These are phyloP conservation scores for Vitis hybrid DNA, from an alignment of 177 flowering plant species.

Conservation along the genomic window DNA sequence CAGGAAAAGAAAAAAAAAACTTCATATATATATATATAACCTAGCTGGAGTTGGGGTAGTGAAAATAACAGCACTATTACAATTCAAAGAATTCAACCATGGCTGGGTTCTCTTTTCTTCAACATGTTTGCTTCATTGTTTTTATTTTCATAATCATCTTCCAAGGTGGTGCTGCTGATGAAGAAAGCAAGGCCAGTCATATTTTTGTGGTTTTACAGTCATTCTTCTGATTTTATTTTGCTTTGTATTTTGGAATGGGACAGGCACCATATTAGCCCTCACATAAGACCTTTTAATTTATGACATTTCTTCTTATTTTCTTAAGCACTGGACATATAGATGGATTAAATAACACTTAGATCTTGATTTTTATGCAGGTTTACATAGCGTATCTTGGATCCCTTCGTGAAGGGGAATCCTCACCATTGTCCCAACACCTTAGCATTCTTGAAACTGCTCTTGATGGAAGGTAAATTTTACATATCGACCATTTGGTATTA, in stretches of 20 bases:
- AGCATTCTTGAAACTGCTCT: slow-evolving; percentile 26
- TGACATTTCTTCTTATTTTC: neutral
- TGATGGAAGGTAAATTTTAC: slow-evolving; percentile 16
- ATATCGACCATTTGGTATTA: no score
- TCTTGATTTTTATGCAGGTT: slow-evolving; percentile 9
- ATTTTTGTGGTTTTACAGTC: no score
- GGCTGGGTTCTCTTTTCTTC: no score
- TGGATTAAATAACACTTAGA: neutral
- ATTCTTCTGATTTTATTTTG: neutral
- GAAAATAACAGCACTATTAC: no score
- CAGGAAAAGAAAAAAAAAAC: no score
- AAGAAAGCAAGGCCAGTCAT: slow-evolving; percentile 16
- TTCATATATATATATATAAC: no score
- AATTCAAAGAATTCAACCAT: no score
- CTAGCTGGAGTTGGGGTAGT: no score
- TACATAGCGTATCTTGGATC: slow-evolving; percentile 31
- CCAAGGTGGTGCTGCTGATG: neutral
- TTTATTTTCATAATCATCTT: neutral
- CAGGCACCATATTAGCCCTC: no score
- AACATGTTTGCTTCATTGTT: no score
- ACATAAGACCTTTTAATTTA: no score
- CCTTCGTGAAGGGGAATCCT: slow-evolving; percentile 9
- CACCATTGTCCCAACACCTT: slow-evolving; percentile 13
- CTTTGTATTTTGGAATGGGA: no score
- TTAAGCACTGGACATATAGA: neutral